Evolutionary conservation across 208 protist genomes (phyloP).

Genomic region (Blechomonas ayalai): DNA sequence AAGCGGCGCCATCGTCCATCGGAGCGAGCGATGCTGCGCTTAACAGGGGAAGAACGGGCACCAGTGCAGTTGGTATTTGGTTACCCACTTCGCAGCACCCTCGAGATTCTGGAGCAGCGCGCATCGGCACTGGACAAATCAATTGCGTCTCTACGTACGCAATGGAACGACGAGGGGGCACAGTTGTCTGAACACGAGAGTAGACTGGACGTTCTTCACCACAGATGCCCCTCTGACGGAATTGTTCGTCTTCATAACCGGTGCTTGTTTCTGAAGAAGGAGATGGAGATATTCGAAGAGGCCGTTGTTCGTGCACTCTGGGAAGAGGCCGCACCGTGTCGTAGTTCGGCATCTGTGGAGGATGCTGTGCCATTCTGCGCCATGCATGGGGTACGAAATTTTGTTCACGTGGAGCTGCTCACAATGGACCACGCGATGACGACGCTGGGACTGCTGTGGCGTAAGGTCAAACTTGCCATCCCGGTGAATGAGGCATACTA

Average conservation of each 20-base stretch:
- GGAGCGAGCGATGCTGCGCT: not conserved
- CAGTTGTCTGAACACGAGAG: not conserved
- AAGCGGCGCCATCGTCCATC: not conserved
- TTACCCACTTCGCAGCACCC: not conserved
- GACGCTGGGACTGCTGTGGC: conserved; percentile 3
- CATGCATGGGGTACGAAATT: not conserved
- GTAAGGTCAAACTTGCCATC: conserved; percentile 4
- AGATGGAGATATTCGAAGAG: not conserved
- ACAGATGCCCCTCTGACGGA: not conserved
- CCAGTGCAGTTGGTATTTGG: not conserved
- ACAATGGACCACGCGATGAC: not conserved
- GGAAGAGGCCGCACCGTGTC: not conserved
- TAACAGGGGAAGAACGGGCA: not conserved
- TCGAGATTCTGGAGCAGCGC: conserved; percentile 1
- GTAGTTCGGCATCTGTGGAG: not conserved
- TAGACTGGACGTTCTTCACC: not conserved
- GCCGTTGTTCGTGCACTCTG: not conserved
- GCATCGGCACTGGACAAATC: not conserved
- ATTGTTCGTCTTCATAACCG: not conserved
- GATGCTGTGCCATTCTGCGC: not conserved
- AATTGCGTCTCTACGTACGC: not conserved
- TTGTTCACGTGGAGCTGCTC: conserved; percentile 4
- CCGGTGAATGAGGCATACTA: conserved; percentile 16
- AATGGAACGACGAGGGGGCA: not conserved
- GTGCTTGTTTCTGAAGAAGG: not conserved